phyloP scores from a whole-genome alignment of 2,329 filamentous ascomycete species.

The Trichoderma pleuroti region DNA sequence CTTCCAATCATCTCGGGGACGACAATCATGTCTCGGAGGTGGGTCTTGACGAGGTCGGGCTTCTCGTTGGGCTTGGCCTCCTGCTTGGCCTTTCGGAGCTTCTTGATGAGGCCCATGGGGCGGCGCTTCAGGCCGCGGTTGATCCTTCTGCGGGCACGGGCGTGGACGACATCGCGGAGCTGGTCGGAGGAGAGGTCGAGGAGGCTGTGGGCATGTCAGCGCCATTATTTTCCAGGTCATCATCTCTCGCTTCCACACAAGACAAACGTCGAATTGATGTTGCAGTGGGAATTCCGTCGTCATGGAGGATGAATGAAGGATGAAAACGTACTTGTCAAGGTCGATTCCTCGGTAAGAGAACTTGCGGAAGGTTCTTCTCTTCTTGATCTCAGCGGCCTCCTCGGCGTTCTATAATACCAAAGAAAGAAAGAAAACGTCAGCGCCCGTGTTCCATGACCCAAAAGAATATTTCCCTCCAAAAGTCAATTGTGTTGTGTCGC shows the following conservation, averaged over 20 bases:
- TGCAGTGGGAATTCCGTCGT: background rate
- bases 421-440: background rate
- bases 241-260: background rate
- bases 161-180: constrained; percentile 99
- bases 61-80: constrained; percentile 99
- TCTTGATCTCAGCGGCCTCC: constrained; percentile 99
- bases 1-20: constrained; percentile 99
- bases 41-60: constrained; percentile 98
- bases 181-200: constrained; percentile 98
- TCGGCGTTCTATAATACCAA: constrained; percentile 72
- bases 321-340: constrained; percentile 84
- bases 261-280: background rate
- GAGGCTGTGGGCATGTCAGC: constrained; percentile 60
- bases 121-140: constrained; percentile 99
- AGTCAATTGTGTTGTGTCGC: constrained; percentile 2
- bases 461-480: background rate
- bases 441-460: background rate
- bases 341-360: constrained; percentile 99
- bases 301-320: background rate
- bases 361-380: constrained; percentile 99
- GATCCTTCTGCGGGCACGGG: constrained; percentile 96
- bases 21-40: constrained; percentile 99
- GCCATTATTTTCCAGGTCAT: background rate
- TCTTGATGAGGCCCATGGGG: constrained; percentile 99
- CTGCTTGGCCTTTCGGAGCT: constrained; percentile 99